phyloP scores from a whole-genome alignment of 1,284 basidiomycete species.

The Rhodotorula sp. region DNA sequence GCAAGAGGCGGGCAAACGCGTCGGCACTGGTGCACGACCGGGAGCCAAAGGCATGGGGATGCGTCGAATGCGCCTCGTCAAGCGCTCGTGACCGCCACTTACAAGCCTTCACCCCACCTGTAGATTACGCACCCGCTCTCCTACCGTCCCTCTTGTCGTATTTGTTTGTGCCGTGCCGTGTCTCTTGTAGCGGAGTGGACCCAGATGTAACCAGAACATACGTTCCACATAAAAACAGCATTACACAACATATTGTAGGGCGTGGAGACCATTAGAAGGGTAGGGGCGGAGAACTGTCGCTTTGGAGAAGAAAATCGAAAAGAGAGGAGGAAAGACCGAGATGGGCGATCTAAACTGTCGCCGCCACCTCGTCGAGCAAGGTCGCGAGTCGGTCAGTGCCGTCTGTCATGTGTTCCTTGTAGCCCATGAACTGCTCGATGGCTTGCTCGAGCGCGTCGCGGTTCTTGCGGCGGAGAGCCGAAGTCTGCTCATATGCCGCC shows the following conservation, averaged over 20 bases:
- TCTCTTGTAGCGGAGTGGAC: too few relatives aligned
- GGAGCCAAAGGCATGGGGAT: slow-evolving; percentile 27
- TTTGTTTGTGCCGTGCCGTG: neutral
- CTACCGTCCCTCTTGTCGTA: neutral
- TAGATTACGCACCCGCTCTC: neutral
- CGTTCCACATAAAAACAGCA: neutral
- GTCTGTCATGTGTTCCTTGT: slow-evolving; percentile 33
- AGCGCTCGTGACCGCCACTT: neutral
- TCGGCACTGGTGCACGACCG: slow-evolving; percentile 28
- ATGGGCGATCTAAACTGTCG: neutral
- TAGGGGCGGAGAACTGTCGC: neutral
- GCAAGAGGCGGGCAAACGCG: slow-evolving; percentile 22
- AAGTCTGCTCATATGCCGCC: slow-evolving; percentile 12
- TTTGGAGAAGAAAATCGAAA: neutral
- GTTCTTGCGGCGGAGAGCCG: slow-evolving; percentile 19
- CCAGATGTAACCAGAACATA: neutral
- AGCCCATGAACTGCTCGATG: slow-evolving; percentile 27
- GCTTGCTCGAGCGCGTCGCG: slow-evolving; percentile 28
- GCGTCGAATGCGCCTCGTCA: neutral
- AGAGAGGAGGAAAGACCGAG: neutral
- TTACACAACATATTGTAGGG: neutral
- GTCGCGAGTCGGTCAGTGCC: slow-evolving; percentile 15
- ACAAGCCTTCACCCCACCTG: neutral
- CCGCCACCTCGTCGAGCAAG: slow-evolving; percentile 17
- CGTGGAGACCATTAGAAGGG: too few relatives aligned